Evolutionary conservation across 2,329 filamentous ascomycete genomes (phyloP).

Genomic region (Epichloe sibirici): DNA sequence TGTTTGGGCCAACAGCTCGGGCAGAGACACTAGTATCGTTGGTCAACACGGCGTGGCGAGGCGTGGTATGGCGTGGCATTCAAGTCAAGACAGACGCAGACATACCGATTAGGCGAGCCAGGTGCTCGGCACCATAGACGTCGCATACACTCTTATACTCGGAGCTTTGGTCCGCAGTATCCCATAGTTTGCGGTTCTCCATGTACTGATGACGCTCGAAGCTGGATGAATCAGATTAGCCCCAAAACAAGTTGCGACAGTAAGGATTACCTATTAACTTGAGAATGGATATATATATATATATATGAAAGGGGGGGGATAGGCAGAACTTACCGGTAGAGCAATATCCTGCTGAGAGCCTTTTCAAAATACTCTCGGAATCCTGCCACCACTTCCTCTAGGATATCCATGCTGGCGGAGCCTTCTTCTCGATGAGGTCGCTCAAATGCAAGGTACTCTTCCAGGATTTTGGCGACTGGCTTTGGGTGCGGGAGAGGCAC

Average conservation of each 20-base stretch:
- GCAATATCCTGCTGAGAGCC: slow-evolving; percentile 70
- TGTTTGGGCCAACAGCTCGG: slow-evolving; percentile 89
- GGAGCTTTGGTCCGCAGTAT: slow-evolving; percentile 46
- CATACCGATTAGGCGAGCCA: slow-evolving; percentile 79
- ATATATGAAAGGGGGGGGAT: neutral
- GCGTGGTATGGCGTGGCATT: no score
- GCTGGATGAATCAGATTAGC: slow-evolving; percentile 27
- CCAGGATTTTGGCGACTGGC: slow-evolving; percentile 64
- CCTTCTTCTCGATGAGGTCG: slow-evolving; percentile 50
- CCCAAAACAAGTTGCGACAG: neutral
- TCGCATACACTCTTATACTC: slow-evolving; percentile 63
- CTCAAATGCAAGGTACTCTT: slow-evolving; percentile 67
- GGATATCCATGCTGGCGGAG: slow-evolving; percentile 66
- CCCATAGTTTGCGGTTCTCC: slow-evolving; percentile 60
- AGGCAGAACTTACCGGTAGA: slow-evolving; percentile 50
- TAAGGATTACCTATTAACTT: neutral
- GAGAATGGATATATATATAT: no score
- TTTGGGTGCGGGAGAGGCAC: slow-evolving; percentile 70
- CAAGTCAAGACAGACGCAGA: slow-evolving; percentile 4
- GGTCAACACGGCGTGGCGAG: neutral
- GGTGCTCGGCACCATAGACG: slow-evolving; percentile 85
- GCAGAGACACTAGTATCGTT: slow-evolving; percentile 57
- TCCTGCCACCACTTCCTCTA: slow-evolving; percentile 80
- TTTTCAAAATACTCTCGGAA: slow-evolving; percentile 92
- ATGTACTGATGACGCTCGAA: slow-evolving; percentile 87